Base-by-base conservation (phyloP, 768 basidiomycete species). In the Hypsizygus marmoreus region DNA sequence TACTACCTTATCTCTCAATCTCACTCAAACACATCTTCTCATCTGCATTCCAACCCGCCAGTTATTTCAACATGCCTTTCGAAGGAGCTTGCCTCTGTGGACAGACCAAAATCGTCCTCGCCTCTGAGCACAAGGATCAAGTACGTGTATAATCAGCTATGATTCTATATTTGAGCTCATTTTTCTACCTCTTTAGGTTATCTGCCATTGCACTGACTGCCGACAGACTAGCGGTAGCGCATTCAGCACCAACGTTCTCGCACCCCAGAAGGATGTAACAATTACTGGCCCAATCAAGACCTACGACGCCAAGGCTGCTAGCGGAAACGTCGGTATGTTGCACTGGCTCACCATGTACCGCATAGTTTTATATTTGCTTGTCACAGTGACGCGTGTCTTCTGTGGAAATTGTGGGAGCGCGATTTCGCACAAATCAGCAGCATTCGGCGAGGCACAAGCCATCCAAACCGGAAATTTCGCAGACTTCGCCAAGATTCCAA, bases 151-250 rank as follows among this genome's bases (percentile, higher is more conserved):
- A 5, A 6, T 16, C 4, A 22, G 7, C 9, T 28, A 4, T 37
- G 19, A 30, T 32, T 34, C 31, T 28, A 14, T 22, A 9, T 6
- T 13, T 47, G 32, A 10, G 22, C 20, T 26, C 28, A 6, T 17
- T 24, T 19, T 32, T 16, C 20, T 13, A 4, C 39, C 19, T 20
- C n/a, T n/a, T 14, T 28, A 69, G 67, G 58, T 68, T 35, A 30
- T 67, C 24, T 71, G 70, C 48, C 70, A 71, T 55, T 71, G 70
- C 59, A 47, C 44, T 23, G 70, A 70, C 48, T 71, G 70, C 56
- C 59, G 60, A 33, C 61, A 67, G 40, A 66, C 67, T 26, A 66
- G 64, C 40, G 70, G 70, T n/a, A 67, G 66, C 40, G 67, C 66
- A 5, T 71, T 66, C 59, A 67, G 65, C 55, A 68, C 69, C 52